Percentiles rank a stretch among this genome's conserved stretches.
phyloP scores from a whole-genome alignment of 106 monocot species.

The Dioscorea zingiberensis region DNA sequence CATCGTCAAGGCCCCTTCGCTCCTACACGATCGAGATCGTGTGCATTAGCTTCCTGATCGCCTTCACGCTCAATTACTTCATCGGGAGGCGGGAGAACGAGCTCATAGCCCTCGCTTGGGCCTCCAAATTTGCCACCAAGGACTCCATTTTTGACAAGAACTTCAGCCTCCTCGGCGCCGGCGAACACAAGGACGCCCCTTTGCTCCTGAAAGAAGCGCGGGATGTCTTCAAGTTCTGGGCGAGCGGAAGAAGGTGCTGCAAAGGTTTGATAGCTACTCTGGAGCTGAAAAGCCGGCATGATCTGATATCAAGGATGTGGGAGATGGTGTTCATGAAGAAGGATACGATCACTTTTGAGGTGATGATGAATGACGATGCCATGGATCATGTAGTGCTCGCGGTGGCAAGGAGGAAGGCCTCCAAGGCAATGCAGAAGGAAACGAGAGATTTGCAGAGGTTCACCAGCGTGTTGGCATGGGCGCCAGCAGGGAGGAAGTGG shows the following conservation, averaged over 20 bases:
- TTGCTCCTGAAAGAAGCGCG: slow-evolving; percentile 80
- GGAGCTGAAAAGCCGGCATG: slow-evolving; percentile 70
- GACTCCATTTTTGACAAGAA: slow-evolving; percentile 83
- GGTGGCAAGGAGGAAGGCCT: slow-evolving; percentile 76
- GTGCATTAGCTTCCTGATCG: slow-evolving; percentile 66
- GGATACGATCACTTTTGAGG: slow-evolving; percentile 86
- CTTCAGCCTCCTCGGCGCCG: slow-evolving; percentile 82
- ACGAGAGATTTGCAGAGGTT: slow-evolving; percentile 61
- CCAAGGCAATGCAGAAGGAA: slow-evolving; percentile 92
- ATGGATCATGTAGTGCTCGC: slow-evolving; percentile 91
- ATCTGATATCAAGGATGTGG: slow-evolving; percentile 58
- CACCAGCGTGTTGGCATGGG: slow-evolving; percentile 15
- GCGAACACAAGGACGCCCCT: slow-evolving; percentile 82
- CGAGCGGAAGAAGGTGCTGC: slow-evolving; percentile 84
- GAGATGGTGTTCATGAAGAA: slow-evolving; percentile 54
- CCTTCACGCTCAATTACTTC: slow-evolving; percentile 73
- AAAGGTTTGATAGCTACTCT: slow-evolving; percentile 76
- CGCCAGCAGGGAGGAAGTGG: slow-evolving; percentile 67
- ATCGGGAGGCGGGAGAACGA: slow-evolving; percentile 78
- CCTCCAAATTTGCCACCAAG: slow-evolving; percentile 59
- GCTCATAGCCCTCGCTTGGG: slow-evolving; percentile 75
- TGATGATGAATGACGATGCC: slow-evolving; percentile 82
- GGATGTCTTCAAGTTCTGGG: slow-evolving; percentile 91
- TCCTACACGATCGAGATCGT: slow-evolving; percentile 56
- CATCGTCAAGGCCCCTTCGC: slow-evolving; percentile 12